phyloP scores from a whole-genome alignment of 495 filamentous ascomycete genomes.

The Aspergillus ostianus region DNA sequence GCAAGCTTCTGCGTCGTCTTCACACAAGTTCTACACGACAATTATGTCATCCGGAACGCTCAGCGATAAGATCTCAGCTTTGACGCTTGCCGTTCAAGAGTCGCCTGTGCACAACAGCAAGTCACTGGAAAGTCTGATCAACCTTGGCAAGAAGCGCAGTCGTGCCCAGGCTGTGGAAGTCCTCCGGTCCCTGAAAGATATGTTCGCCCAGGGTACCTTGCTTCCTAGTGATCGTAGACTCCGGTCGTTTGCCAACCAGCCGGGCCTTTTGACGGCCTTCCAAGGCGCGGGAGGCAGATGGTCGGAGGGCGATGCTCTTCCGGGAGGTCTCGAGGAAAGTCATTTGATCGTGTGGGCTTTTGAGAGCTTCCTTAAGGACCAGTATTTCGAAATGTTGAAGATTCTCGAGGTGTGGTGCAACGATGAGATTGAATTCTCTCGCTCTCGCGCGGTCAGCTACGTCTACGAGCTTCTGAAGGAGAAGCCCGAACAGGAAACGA shows the following conservation, averaged over 20 bases:
- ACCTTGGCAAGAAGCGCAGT: slow-evolving; percentile 81
- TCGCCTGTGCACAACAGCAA: slow-evolving; percentile 91
- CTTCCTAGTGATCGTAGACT: slow-evolving; percentile 81
- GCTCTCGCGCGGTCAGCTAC: slow-evolving; percentile 79
- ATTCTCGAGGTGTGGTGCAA: slow-evolving; percentile 86
- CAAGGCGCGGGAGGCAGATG: slow-evolving; percentile 57
- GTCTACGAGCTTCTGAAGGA: slow-evolving; percentile 87
- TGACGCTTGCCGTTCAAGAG: slow-evolving; percentile 91
- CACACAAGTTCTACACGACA: slow-evolving; percentile 89
- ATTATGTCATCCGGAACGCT: slow-evolving; percentile 96
- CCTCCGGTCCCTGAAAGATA: slow-evolving; percentile 85
- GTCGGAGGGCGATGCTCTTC: slow-evolving; percentile 64
- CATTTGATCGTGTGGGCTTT: slow-evolving; percentile 89
- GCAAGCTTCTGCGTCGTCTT: slow-evolving; percentile 63
- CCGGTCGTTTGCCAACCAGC: slow-evolving; percentile 74
- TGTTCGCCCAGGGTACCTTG: slow-evolving; percentile 82
- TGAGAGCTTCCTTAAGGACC: slow-evolving; percentile 89
- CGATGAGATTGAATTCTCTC: slow-evolving; percentile 90
- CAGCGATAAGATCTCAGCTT: slow-evolving; percentile 92
- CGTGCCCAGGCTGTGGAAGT: slow-evolving; percentile 93
- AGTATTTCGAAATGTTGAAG: slow-evolving; percentile 88
- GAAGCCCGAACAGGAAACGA: slow-evolving; percentile 97
- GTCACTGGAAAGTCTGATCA: slow-evolving; percentile 77
- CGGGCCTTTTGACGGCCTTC: slow-evolving; percentile 67
- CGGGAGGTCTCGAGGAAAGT: slow-evolving; percentile 62